These are phyloP conservation scores for Fraxinus baroniana DNA, from an alignment of 305 asterid genomes.

Conservation along the genomic window DNA sequence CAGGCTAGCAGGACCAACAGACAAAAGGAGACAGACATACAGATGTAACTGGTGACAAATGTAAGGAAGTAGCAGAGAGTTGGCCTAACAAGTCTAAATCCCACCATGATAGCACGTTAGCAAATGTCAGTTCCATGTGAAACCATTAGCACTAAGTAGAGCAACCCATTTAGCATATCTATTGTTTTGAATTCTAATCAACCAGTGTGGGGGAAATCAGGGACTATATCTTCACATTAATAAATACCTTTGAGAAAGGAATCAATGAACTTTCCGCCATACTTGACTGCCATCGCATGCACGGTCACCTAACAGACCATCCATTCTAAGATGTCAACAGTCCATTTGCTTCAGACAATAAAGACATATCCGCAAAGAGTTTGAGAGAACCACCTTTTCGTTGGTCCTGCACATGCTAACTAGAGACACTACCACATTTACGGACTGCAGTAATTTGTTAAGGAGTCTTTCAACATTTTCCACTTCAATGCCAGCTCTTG, in stretches of 20 bases:
- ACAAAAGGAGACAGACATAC: background rate
- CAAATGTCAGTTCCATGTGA: conserved; percentile 3
- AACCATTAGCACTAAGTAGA: conserved; percentile 11
- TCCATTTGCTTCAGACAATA: conserved; percentile 15
- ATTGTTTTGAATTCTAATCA: conserved; percentile 7
- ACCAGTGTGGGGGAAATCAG: background rate
- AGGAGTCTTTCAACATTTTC: conserved; percentile 53
- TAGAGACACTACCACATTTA: conserved; percentile 65
- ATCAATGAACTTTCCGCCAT: background rate
- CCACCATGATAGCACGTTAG: conserved; percentile 4
- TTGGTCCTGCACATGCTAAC: conserved; percentile 67
- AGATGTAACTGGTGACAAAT: background rate
- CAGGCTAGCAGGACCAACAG: background rate
- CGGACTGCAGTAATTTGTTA: conserved; percentile 61
- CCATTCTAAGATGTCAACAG: conserved; percentile 25
- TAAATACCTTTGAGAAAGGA: conserved; percentile 77
- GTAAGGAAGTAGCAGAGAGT: background rate
- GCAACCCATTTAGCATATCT: conserved; percentile 1
- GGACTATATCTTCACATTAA: conserved; percentile 16
- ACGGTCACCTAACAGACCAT: conserved; percentile 55
- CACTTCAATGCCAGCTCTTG: conserved; percentile 46
- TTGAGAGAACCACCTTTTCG: conserved; percentile 51
- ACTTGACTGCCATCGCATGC: conserved; percentile 37
- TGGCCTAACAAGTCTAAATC: background rate
- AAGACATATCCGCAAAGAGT: conserved; percentile 7